A percentile compares a stretch with the other conserved stretches of the same genome.
Evolutionary conservation across 495 filamentous ascomycete genomes (phyloP).

Genomic region (Penicillium bialowiezense): DNA sequence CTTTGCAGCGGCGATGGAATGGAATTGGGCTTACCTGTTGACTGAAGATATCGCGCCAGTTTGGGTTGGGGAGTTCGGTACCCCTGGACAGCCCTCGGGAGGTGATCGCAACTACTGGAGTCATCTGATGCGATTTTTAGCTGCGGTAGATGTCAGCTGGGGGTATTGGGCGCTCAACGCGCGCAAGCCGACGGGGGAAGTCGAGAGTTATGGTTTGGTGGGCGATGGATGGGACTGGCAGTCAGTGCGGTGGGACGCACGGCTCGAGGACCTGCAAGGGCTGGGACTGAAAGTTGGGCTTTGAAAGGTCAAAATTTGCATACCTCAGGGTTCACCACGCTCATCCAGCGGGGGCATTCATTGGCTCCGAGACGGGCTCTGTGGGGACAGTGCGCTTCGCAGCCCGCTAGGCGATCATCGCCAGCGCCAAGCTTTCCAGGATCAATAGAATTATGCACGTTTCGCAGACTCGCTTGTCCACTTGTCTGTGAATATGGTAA

Average conservation of each 20-base stretch:
- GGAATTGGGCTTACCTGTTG: constrained; percentile 61
- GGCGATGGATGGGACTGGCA: constrained; percentile 56
- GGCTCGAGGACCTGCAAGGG: constrained; percentile 53
- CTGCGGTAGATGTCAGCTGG: constrained; percentile 54
- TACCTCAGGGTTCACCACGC: constrained; percentile 9
- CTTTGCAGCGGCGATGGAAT: constrained; percentile 54
- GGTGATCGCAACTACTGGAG: constrained; percentile 59
- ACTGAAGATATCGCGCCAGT: constrained; percentile 56
- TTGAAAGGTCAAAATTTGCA: not conserved
- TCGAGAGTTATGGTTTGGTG: constrained; percentile 53
- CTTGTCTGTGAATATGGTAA: not conserved
- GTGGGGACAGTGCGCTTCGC: not conserved
- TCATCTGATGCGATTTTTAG: constrained; percentile 53
- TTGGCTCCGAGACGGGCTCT: not conserved
- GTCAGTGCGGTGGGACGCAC: constrained; percentile 47
- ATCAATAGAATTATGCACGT: constrained; percentile 1
- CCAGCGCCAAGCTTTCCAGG: constrained; percentile 17
- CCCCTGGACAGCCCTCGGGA: constrained; percentile 40
- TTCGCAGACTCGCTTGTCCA: not conserved
- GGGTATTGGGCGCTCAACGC: constrained; percentile 66
- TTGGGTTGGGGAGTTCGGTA: constrained; percentile 61
- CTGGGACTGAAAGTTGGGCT: constrained; percentile 20
- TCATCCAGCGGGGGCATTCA: not conserved
- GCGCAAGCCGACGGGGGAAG: constrained; percentile 48
- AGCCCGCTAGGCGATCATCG: constrained; percentile 6